A percentile compares a stretch with the other conserved stretches of the same genome.
These are phyloP conservation scores for Crithidia sp. DNA, from an alignment of 208 protist species.

Conservation along the genomic window DNA sequence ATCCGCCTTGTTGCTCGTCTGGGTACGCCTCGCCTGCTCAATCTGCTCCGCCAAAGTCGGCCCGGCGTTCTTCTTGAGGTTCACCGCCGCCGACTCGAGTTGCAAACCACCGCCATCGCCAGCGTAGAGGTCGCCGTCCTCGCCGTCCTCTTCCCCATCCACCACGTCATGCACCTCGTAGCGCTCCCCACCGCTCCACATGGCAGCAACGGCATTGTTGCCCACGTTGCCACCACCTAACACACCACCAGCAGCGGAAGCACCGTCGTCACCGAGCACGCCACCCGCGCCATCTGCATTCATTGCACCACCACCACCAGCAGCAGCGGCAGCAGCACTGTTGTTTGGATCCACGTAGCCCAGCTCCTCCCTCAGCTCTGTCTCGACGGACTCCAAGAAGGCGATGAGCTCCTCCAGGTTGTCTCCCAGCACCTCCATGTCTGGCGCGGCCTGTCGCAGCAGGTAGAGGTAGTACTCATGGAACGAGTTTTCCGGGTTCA, in stretches of 20 bases:
- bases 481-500: conserved; percentile 84
- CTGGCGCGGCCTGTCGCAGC: conserved; percentile 69
- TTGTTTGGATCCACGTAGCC: conserved; percentile 31
- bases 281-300: conserved; percentile 29
- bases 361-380: conserved; percentile 66
- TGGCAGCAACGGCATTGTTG: conserved; percentile 5
- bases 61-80: conserved; percentile 41
- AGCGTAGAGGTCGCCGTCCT: conserved; percentile 46
- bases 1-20: conserved; percentile 5
- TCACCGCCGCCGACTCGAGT: conserved; percentile 70
- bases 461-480: conserved; percentile 91
- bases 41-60: conserved; percentile 36
- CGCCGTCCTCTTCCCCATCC: conserved; percentile 40
- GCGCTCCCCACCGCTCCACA: conserved; percentile 15
- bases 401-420: conserved; percentile 80
- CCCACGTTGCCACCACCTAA: conserved; percentile 7
- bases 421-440: conserved; percentile 86
- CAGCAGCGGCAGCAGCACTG: conserved; percentile 1
- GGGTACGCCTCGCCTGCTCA: conserved; percentile 24
- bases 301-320: conserved; percentile 26
- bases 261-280: conserved; percentile 35
- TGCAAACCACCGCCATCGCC: conserved; percentile 59
- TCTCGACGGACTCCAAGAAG: conserved; percentile 72
- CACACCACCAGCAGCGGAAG: neutral
- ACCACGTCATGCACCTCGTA: conserved; percentile 27